These are phyloP conservation scores for Tylopilus balloui DNA, from an alignment of 768 basidiomycete species.

Conservation along the genomic window DNA sequence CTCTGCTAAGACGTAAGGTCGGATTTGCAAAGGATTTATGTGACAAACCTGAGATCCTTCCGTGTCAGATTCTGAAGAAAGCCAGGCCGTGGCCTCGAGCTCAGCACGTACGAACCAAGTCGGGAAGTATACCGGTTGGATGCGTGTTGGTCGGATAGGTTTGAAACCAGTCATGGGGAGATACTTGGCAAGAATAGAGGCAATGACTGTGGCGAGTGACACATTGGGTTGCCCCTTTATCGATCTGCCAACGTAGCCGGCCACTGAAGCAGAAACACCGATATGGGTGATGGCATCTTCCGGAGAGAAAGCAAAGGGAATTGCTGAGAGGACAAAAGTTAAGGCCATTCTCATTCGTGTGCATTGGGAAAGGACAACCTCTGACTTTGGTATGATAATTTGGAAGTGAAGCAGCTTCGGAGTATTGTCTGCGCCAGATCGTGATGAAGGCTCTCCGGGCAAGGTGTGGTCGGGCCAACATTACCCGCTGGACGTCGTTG, in stretches of 20 bases:
- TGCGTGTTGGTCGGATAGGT: conserved; percentile 41
- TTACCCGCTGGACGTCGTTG: conserved; percentile 1
- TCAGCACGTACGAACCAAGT: conserved; percentile 60
- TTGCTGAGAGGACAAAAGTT: conserved; percentile 34
- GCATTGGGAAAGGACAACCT: conserved; percentile 26
- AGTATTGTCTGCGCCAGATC: conserved; percentile 16
- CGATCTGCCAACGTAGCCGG: conserved; percentile 23
- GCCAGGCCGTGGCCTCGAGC: conserved; percentile 36
- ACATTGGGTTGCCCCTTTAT: conserved; percentile 9
- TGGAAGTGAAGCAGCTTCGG: conserved; percentile 11
- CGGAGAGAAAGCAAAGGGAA: conserved; percentile 47
- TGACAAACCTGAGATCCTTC: conserved; percentile 24
- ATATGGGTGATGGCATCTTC: conserved; percentile 42
- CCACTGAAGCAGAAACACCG: conserved; percentile 33
- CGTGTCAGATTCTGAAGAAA: conserved; percentile 20
- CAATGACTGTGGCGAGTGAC: conserved; percentile 20
- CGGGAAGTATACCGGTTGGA: conserved; percentile 57
- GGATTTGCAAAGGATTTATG: conserved; percentile 1
- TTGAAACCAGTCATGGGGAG: conserved; percentile 38
- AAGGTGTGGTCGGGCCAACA: conserved; percentile 16
- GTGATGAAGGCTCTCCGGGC: not conserved
- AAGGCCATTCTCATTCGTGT: not conserved
- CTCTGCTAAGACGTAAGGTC: conserved; percentile 23
- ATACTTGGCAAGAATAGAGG: conserved; percentile 34
- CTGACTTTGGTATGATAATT: conserved; percentile 37